Conservation (phyloP, 306 rosid species). For the Geum urbanum region DNA sequence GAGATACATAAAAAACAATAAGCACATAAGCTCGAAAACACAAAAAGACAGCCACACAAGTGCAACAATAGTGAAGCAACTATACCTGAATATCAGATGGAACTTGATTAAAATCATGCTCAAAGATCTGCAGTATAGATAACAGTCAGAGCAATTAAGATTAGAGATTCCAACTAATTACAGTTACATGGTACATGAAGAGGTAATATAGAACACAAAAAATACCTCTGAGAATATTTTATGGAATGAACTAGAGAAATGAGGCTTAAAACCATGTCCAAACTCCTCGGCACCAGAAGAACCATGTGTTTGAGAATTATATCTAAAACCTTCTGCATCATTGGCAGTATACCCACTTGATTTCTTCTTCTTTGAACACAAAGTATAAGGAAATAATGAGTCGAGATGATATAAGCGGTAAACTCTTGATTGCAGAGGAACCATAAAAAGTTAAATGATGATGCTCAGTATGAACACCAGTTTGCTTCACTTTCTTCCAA, state of each 20-base stretch:
- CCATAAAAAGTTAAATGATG: constrained; percentile 15
- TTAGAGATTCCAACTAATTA: neutral
- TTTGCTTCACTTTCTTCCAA: neutral
- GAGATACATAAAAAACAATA: constrained; percentile 23
- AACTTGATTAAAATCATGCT: constrained; percentile 50
- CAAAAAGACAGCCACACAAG: constrained; percentile 18
- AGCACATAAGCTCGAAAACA: constrained; percentile 24
- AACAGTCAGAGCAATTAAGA: constrained; percentile 3
- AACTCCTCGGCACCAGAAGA: constrained; percentile 44
- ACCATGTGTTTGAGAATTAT: constrained; percentile 3
- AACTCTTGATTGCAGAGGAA: constrained; percentile 24
- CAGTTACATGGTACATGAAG: neutral
- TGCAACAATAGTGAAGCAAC: constrained; percentile 17
- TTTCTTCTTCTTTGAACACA: constrained; percentile 41
- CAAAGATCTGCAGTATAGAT: constrained; percentile 69
- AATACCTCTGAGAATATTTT: constrained; percentile 87
- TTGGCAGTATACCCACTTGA: constrained; percentile 37
- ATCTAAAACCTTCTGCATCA: constrained; percentile 30
- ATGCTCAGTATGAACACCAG: constrained; percentile 12
- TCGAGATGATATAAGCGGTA: constrained; percentile 16
- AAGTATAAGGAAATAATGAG: constrained; percentile 22
- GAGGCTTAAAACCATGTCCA: constrained; percentile 54
- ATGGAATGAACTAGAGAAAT: constrained; percentile 83
- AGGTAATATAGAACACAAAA: neutral
- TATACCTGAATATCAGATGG: constrained; percentile 73